A percentile compares a stretch with the other conserved stretches of the same genome.
Evolutionary conservation across 805 yeast genomes (phyloP).

Genomic region (Tetrapisispora nanseiensis): DNA sequence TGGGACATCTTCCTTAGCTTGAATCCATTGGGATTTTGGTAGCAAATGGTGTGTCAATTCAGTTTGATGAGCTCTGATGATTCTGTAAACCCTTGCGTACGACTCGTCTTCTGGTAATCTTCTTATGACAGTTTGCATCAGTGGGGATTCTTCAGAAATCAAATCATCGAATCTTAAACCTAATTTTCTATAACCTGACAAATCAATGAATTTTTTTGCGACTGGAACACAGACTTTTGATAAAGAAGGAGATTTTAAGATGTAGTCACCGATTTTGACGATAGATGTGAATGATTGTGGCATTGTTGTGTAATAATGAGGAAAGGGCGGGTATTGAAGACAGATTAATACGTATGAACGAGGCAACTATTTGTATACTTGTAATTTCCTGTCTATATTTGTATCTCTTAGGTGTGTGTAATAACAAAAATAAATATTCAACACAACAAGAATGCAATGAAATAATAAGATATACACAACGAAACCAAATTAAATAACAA

Average conservation of each 20-base stretch:
- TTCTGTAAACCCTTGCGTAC: constrained; percentile 88
- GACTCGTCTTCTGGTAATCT: constrained; percentile 79
- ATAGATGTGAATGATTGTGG: constrained; percentile 52
- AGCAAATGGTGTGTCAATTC: constrained; percentile 75
- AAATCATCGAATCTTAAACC: constrained; percentile 90
- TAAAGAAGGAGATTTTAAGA: constrained; percentile 70
- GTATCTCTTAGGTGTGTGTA: too few relatives aligned
- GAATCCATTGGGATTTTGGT: constrained; percentile 68
- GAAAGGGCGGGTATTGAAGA: too few relatives aligned
- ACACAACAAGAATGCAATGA: too few relatives aligned
- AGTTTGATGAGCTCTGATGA: constrained; percentile 84
- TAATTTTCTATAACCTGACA: constrained; percentile 88
- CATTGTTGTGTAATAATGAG: too few relatives aligned
- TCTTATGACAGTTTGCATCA: constrained; percentile 73
- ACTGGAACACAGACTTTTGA: constrained; percentile 70
- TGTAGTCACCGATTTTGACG: constrained; percentile 66
- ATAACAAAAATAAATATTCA: too few relatives aligned
- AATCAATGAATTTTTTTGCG: constrained; percentile 60
- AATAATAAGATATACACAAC: too few relatives aligned
- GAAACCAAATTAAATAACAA: too few relatives aligned
- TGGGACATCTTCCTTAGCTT: constrained; percentile 70
- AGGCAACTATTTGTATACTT: too few relatives aligned
- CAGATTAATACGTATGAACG: too few relatives aligned
- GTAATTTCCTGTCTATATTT: too few relatives aligned
- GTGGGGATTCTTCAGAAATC: constrained; percentile 77